phyloP scores from a whole-genome alignment of 208 protist species.

The Spongospora subterranea region DNA sequence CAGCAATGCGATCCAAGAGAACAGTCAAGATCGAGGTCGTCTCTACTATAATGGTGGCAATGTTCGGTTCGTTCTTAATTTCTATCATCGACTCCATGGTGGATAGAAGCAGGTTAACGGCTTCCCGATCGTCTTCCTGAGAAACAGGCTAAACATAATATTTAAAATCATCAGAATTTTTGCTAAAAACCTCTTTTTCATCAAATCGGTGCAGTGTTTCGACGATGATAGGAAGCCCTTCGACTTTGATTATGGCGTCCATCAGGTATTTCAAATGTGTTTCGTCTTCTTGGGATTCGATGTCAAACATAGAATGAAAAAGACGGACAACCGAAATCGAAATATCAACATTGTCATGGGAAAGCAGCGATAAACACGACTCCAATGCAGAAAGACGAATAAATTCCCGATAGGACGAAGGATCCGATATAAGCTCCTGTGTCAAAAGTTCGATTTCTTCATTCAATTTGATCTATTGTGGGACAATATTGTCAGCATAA shows the following conservation, averaged over 20 bases:
- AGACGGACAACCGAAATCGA: background rate
- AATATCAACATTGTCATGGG: slow-evolving; percentile 45
- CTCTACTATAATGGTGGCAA: background rate
- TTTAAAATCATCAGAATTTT: background rate
- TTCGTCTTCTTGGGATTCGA: slow-evolving; percentile 9
- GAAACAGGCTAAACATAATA: background rate
- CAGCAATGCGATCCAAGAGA: background rate
- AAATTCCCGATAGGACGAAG: background rate
- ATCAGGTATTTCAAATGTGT: background rate
- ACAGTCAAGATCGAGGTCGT: background rate
- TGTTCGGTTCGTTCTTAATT: too few relatives aligned
- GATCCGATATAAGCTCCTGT: background rate
- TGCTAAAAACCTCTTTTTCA: background rate
- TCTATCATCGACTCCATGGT: slow-evolving; percentile 24
- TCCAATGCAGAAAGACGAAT: background rate
- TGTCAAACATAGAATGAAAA: slow-evolving; percentile 14
- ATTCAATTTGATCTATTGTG: background rate
- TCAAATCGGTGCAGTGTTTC: background rate
- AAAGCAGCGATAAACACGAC: background rate
- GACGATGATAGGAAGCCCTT: background rate
- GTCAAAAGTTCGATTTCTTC: background rate
- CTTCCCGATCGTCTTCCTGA: slow-evolving; percentile 51
- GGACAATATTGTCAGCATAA: background rate
- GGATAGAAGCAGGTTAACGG: background rate
- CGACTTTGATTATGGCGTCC: background rate